Evolutionary conservation across 2,329 filamentous ascomycete species (phyloP).

Genomic region (Aspergillus neoniger): DNA sequence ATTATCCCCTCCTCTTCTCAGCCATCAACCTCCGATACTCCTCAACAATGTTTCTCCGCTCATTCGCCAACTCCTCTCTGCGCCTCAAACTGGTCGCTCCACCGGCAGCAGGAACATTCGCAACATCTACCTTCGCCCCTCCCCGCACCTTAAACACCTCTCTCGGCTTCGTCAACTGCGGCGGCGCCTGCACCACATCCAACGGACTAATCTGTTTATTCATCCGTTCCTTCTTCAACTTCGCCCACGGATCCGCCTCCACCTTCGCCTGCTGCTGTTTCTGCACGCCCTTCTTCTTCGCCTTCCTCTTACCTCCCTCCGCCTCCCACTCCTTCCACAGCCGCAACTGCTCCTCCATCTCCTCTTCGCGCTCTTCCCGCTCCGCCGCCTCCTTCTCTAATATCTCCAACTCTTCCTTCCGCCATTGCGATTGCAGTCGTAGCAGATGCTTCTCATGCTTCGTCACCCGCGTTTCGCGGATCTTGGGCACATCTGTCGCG

Average conservation of each 20-base stretch:
- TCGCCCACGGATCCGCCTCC: slow-evolving; percentile 76
- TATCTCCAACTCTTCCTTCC: slow-evolving; percentile 49
- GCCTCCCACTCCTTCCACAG: slow-evolving; percentile 64
- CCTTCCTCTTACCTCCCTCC: slow-evolving; percentile 53
- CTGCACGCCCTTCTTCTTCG: slow-evolving; percentile 48
- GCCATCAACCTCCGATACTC: slow-evolving; percentile 72
- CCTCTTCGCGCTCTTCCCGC: slow-evolving; percentile 65
- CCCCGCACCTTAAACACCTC: slow-evolving; percentile 67
- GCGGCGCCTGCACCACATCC: slow-evolving; percentile 71
- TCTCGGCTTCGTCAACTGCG: slow-evolving; percentile 64
- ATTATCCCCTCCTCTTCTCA: slow-evolving; percentile 41
- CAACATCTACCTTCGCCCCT: slow-evolving; percentile 67
- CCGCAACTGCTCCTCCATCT: slow-evolving; percentile 64
- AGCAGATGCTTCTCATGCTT: slow-evolving; percentile 80
- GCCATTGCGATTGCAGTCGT: slow-evolving; percentile 61
- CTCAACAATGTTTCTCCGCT: slow-evolving; percentile 70
- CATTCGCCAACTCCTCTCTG: slow-evolving; percentile 71
- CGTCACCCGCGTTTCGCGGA: slow-evolving; percentile 64
- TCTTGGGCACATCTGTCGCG: slow-evolving; percentile 29
- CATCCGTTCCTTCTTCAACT: slow-evolving; percentile 59
- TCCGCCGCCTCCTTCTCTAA: slow-evolving; percentile 56
- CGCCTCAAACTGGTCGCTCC: slow-evolving; percentile 65
- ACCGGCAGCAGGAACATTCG: slow-evolving; percentile 67
- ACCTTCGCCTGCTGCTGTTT: slow-evolving; percentile 48
- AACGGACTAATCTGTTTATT: slow-evolving; percentile 41